phyloP scores from a whole-genome alignment of 2,329 filamentous ascomycete genomes.

The Trichoderma brevicompactum region DNA sequence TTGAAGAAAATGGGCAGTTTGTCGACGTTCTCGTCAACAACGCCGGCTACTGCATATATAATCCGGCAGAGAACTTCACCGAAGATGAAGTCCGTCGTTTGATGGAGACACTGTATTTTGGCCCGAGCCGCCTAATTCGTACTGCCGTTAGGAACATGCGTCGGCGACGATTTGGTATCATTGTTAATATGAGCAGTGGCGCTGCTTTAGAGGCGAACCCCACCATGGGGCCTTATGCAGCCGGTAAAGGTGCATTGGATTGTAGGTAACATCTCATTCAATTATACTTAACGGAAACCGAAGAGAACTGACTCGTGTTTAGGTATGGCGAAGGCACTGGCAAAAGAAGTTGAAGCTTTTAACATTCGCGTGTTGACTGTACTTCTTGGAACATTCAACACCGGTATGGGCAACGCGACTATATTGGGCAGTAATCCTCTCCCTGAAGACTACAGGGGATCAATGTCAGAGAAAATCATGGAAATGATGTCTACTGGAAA shows the following conservation, averaged over 20 bases:
- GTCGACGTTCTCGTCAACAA: constrained; percentile 22
- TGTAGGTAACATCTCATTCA: neutral
- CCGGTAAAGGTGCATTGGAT: constrained; percentile 12
- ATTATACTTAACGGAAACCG: fast-evolving
- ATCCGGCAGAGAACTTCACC: neutral
- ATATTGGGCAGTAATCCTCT: constrained; percentile 3
- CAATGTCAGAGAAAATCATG: constrained; percentile 4
- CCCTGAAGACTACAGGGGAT: constrained; percentile 7
- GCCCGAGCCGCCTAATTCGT: constrained; percentile 7
- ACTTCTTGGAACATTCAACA: constrained; percentile 24
- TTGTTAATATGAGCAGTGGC: constrained; percentile 20
- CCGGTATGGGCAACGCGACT: constrained; percentile 12
- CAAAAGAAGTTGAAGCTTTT: constrained; percentile 16
- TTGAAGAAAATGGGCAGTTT: neutral
- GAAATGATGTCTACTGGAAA: constrained; percentile 10
- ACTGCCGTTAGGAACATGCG: constrained; percentile 6
- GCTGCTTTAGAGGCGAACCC: constrained; percentile 15
- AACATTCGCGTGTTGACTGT: constrained; percentile 20
- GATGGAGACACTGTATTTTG: constrained; percentile 20
- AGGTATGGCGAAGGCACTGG: constrained; percentile 22
- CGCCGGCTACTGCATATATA: constrained; percentile 20
- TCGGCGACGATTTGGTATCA: constrained; percentile 7
- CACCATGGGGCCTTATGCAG: constrained; percentile 15
- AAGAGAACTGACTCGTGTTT: neutral
- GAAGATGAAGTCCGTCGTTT: constrained; percentile 4